Conservation (phyloP, 345 rosid species). For the Syzygium jambos region DNA sequence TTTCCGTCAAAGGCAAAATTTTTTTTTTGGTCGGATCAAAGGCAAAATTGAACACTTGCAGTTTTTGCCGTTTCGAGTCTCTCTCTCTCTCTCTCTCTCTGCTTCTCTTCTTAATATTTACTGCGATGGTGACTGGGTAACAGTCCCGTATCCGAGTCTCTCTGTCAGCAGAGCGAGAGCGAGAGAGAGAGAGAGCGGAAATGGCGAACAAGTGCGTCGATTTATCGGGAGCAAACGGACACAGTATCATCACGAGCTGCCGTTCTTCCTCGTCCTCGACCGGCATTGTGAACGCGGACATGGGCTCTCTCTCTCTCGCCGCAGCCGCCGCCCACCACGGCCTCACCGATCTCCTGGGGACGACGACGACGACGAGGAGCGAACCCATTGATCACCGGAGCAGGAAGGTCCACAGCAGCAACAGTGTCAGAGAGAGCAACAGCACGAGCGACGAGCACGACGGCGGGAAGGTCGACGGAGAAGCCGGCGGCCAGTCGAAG, state of each 20-base stretch:
- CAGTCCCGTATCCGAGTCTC: constrained; percentile 41
- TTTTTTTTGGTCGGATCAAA: neutral
- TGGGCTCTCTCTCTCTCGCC: constrained; percentile 38
- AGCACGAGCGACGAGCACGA: neutral
- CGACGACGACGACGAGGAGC: neutral
- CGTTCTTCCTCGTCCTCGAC: neutral
- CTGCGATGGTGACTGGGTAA: constrained; percentile 22
- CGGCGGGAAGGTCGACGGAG: constrained; percentile 32
- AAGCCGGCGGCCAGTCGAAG: constrained; percentile 48
- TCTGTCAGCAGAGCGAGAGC: constrained; percentile 17
- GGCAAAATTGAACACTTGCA: neutral
- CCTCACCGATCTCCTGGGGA: neutral
- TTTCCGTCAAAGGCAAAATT: neutral
- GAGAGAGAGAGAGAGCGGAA: neutral
- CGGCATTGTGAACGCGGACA: constrained; percentile 32
- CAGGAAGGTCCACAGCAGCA: neutral
- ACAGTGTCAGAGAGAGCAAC: neutral
- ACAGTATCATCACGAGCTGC: neutral
- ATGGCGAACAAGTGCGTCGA: constrained; percentile 11
- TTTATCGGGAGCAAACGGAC: constrained; percentile 4
- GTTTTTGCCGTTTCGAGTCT: neutral
- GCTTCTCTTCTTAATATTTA: neutral
- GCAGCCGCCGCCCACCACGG: constrained; percentile 3
- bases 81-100: neutral
- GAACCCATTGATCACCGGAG: neutral